phyloP scores from a whole-genome alignment of 192 early-diverging fungal genomes.

The Coemansia reversa region DNA sequence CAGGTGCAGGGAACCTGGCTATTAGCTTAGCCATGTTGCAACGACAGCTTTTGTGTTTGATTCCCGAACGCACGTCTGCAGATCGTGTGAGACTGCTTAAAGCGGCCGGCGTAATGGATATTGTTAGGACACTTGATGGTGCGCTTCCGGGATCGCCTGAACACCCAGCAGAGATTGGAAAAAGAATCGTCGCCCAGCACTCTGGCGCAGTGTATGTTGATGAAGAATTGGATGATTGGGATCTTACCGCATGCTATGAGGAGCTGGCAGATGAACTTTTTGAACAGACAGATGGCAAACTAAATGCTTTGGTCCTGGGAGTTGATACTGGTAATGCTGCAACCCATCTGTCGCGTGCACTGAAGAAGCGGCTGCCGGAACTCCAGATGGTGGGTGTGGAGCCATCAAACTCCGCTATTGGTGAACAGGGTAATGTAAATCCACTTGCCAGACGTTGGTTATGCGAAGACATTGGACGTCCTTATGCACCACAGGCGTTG shows the following conservation, averaged over 20 bases:
- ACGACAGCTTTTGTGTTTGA: slow-evolving; percentile 34
- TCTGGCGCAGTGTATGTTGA: slow-evolving; percentile 61
- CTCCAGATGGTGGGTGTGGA: slow-evolving; percentile 69
- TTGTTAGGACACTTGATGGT: slow-evolving; percentile 69
- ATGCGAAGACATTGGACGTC: slow-evolving; percentile 71
- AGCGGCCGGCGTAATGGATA: slow-evolving; percentile 61
- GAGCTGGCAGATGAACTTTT: slow-evolving; percentile 65
- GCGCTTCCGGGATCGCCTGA: slow-evolving; percentile 66
- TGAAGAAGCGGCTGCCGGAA: slow-evolving; percentile 57
- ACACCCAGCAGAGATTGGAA: slow-evolving; percentile 61
- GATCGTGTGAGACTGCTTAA: slow-evolving; percentile 70
- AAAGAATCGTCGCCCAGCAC: slow-evolving; percentile 55
- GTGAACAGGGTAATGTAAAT: slow-evolving; percentile 32
- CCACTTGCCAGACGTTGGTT: slow-evolving; percentile 57
- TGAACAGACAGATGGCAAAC: slow-evolving; percentile 51
- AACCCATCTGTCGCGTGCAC: slow-evolving; percentile 59
- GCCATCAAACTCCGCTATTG: slow-evolving; percentile 62
- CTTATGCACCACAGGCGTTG: slow-evolving; percentile 59
- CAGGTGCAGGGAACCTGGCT: slow-evolving; percentile 70
- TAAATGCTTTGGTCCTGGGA: slow-evolving; percentile 67
- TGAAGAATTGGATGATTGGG: slow-evolving; percentile 56
- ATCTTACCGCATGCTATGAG: slow-evolving; percentile 41
- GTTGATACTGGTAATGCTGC: slow-evolving; percentile 68
- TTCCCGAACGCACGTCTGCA: slow-evolving; percentile 71
- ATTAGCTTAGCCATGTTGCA: slow-evolving; percentile 65